Base-by-base conservation (phyloP, 768 basidiomycete species). In the Megacollybia marginata region DNA sequence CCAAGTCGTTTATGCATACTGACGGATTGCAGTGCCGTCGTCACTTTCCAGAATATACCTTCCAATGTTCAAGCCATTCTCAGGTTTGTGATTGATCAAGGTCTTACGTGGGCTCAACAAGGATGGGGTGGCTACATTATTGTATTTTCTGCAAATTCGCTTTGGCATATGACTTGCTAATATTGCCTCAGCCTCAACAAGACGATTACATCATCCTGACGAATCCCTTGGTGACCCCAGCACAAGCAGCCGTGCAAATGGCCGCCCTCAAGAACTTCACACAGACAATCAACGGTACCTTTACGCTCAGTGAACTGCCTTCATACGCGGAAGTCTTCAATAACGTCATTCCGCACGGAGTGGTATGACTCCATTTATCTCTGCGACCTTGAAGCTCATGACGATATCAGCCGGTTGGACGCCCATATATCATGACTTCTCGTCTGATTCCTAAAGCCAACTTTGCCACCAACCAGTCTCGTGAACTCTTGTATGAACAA, bases 321-420 rank as follows among this genome's bases (percentile, higher is more conserved):
- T 40, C 38, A 8, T 40, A 40, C 18, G 18, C 15, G 15, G 38
- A 40, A 40, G 23, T 28, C 23, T 45, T 18, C 44, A 15, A 45
- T 65, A 59, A 47, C 54, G 55, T 18, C 33, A 54, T 3, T 48
- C 23, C 23, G 23, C 23, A 5, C 58, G 58, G 15, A 54, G 54
- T 42, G 64, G 63, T 11, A 55, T 57, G 48, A 59, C 57, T 33
- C 48, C 61, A 5, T 56, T 59, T 4, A 61, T 59, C 20, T 54
- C 47, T 55, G 63, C 54, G 65, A 63, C 58, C 44, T 44, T 35
- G 60, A 60, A 56, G 1, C 55, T 28, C 6, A 28, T 28, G 23
- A 28, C 23, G 23, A 6, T 28, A 62, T 49, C 55, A 53, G 44
- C 44, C 44, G 4, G 44, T 62, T 12, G 58, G 64, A 19, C 44